Conservation (phyloP, 2,329 filamentous ascomycete species). For the Capronia coronata region DNA sequence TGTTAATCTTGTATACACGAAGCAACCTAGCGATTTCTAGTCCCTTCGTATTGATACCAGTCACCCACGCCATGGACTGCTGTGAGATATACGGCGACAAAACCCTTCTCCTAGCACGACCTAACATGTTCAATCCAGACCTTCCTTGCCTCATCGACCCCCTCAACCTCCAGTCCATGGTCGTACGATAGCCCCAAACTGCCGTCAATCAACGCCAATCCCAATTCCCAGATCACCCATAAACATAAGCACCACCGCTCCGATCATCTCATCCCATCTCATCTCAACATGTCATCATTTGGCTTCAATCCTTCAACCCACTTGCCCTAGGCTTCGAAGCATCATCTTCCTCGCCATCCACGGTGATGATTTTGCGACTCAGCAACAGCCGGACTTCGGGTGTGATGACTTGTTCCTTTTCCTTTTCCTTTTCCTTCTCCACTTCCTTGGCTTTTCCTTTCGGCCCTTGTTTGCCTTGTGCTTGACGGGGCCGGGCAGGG, state of each 20-base stretch:
- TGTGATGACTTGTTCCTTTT: slow-evolving; percentile 46
- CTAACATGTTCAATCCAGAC: neutral
- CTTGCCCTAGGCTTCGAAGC: slow-evolving; percentile 17
- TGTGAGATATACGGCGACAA: too few species aligned
- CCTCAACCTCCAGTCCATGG: neutral
- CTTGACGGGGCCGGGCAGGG: slow-evolving; percentile 27
- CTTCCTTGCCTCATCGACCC: neutral
- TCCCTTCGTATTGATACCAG: too few species aligned
- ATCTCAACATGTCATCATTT: neutral
- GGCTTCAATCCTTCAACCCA: slow-evolving; percentile 23
- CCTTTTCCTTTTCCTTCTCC: slow-evolving; percentile 36
- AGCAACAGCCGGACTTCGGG: slow-evolving; percentile 56
- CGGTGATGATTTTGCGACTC: slow-evolving; percentile 52
- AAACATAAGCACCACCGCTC: too few species aligned
- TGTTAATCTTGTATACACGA: too few species aligned
- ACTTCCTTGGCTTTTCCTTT: slow-evolving; percentile 27
- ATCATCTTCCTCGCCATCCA: slow-evolving; percentile 34
- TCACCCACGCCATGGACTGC: too few species aligned
- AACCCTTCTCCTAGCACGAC: too few species aligned
- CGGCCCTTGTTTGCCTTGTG: slow-evolving; percentile 17
- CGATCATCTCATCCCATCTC: neutral
- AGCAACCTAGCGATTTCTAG: too few species aligned
- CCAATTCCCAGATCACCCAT: neutral
- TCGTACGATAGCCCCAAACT: neutral
- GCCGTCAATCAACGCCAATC: neutral